Evolutionary conservation across 306 rosid species (phyloP), one percentile per base, ranked within the genome.

Genomic region (Astragalus membranaceus): DNA sequence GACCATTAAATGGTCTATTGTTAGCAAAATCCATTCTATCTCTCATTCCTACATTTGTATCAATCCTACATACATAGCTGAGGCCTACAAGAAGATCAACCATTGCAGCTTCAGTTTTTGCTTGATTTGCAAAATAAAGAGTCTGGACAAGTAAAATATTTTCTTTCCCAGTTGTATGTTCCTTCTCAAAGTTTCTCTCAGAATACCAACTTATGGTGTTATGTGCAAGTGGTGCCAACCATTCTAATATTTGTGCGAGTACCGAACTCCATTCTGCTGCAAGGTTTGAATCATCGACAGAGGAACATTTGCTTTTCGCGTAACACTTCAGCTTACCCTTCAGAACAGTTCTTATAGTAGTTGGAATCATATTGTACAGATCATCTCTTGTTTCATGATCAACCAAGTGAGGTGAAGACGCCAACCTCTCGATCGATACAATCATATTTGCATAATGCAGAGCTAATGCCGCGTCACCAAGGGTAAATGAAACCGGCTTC

Each of bases 171-270:
- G 42, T 32, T 26, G 75, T 61, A 43, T 76, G 67, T 69, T 87
- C 92, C 86, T 87, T 86, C 87, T 87, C 92, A 35, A 86, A 80
- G 73, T 81, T 88, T 64, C 95, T 77, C 75, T 77, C 95, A 5
- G 95, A 95, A 79, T 95, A 83, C 99, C 97, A 95, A 39, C 75
- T 63, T 51, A 83, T 62, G 79, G 67, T 91, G 84, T 91, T 88
- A 66, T 83, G 96, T 15, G 97, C 99, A 2, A 91, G 88, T 0
- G 99, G 97, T 64, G 82, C 83, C 46, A 95, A 79, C 97, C 97
- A 90, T 30, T 87, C 96, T 75, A 95, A 59, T 30, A 80, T 86
- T 53, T 70, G 80, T 2, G 37, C 10, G 8, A 86, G 69, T 0
- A 75, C 85, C 33, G 33, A 36, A 10, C 70, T 79, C 91, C 92